phyloP scores from a whole-genome alignment of 108 stramenopile species.

The Bacterosira constricta region DNA sequence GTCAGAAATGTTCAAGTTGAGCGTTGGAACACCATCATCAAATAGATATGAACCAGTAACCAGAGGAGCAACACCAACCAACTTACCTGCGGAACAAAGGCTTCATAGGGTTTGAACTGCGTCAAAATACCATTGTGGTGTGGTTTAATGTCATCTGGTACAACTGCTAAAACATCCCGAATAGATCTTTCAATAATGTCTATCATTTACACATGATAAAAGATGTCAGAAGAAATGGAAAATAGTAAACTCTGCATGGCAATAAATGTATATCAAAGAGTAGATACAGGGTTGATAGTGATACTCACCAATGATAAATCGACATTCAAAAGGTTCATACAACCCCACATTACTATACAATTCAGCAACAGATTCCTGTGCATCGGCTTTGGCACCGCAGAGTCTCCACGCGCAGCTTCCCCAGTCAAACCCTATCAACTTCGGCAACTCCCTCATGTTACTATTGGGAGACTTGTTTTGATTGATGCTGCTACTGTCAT shows the following conservation, averaged over 20 bases:
- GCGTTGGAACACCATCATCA: neutral
- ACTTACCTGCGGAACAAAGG: slow-evolving; percentile 50
- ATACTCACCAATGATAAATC: slow-evolving; percentile 54
- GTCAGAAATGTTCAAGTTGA: neutral
- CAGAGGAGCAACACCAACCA: neutral
- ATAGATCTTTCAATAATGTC: slow-evolving; percentile 84
- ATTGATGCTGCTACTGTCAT: too few species aligned
- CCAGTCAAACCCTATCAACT: slow-evolving; percentile 82
- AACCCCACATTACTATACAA: slow-evolving; percentile 71
- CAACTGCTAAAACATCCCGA: slow-evolving; percentile 70
- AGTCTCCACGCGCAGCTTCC: slow-evolving; percentile 88
- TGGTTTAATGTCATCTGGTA: slow-evolving; percentile 36
- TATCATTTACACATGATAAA: neutral
- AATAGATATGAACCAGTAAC: neutral
- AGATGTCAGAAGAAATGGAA: neutral
- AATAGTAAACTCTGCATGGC: neutral
- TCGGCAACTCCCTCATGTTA: slow-evolving; percentile 11
- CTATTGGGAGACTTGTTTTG: neutral
- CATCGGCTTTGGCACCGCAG: slow-evolving; percentile 86
- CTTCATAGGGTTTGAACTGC: slow-evolving; percentile 39
- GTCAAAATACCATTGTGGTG: slow-evolving; percentile 31
- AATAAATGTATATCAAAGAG: too few species aligned
- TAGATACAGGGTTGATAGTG: neutral
- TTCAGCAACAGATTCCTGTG: slow-evolving; percentile 83
- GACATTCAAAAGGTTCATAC: slow-evolving; percentile 85